Evolutionary conservation across 2,329 filamentous ascomycete genomes (phyloP), one percentile per base, ranked within the genome.

Genomic region (Plectosphaerella sp.): DNA sequence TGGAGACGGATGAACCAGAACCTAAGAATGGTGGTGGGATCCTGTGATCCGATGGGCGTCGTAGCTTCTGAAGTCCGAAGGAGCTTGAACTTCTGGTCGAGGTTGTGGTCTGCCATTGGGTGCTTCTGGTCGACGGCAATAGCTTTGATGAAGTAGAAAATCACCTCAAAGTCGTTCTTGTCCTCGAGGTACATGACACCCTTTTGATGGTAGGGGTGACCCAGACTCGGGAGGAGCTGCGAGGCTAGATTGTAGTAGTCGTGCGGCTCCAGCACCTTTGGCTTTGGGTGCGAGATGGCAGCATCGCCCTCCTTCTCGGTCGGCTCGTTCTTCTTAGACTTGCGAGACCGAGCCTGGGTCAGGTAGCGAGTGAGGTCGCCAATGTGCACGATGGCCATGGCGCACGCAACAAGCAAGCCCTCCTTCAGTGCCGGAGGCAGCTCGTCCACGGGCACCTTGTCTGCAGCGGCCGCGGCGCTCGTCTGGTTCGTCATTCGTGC

Each of bases 351-450:
- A 53, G 89, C 75, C 64, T 93, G 88, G 50, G 79, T 77, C 50
- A 92, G 86, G 70, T 97, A 99, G 57, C 94, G 85, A 48, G 89
- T 89, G 47, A 99, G 78, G 67, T 99, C 94, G 35, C 94, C 94
- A 10, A 97, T 81, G 58, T 88, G 90, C 54, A 97, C 86, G 51
- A 97, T 77, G 5, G 89, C 91, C 52, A 85, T 82, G 70, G 96
- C 88, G 65, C 89, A 96, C 4, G 90, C 91, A 52, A 78, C 73
- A 41, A 90, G 74, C 52, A 95, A 80, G 57, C 78, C 72, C n/a
- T 72, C 67, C 54, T 78, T 78, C 48, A 89, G 68, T 12, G 77
- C 64, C 45, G 75, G 61, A 43, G 78, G 67, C 52, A 77, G 69
- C 58, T 73, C 66, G 57, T 74, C 67, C 55, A 75, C 66, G 50